Conservation (phyloP, 2,329 filamentous ascomycete genomes). For the Cordyceps tenuipes region DNA sequence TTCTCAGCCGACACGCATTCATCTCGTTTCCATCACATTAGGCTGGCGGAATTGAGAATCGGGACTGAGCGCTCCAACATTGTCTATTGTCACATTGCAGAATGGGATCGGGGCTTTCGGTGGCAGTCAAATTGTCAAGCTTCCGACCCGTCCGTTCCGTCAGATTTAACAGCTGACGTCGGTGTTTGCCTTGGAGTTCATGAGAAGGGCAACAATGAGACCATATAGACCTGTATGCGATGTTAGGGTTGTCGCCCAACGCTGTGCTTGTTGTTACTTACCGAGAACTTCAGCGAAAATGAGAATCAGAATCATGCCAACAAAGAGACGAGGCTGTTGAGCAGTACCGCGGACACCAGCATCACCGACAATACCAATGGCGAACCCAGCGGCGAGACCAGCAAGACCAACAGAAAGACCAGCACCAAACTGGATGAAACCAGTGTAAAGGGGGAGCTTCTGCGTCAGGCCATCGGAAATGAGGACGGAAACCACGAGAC, state of each 20-base stretch:
- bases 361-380: slow-evolving; percentile 82
- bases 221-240: slow-evolving; percentile 77
- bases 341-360: slow-evolving; percentile 82
- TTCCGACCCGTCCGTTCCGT: slow-evolving; percentile 17
- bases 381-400: slow-evolving; percentile 77
- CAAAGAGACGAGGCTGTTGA: slow-evolving; percentile 78
- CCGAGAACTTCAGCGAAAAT: slow-evolving; percentile 99
- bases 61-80: slow-evolving; percentile 2
- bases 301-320: slow-evolving; percentile 97
- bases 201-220: slow-evolving; percentile 95
- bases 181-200: slow-evolving; percentile 87
- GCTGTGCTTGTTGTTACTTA: slow-evolving; percentile 36
- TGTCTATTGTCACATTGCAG: slow-evolving; percentile 7
- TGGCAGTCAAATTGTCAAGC: slow-evolving; percentile 27
- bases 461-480: slow-evolving; percentile 74
- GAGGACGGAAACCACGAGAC: slow-evolving; percentile 78
- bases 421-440: slow-evolving; percentile 79
- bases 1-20: slow-evolving; percentile 4
- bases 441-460: slow-evolving; percentile 65
- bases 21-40: slow-evolving; percentile 2
- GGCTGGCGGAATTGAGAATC: not conserved
- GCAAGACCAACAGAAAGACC: slow-evolving; percentile 75
- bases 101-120: slow-evolving; percentile 1
- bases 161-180: slow-evolving; percentile 52
- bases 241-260: not conserved